These are phyloP conservation scores for Chalaropsis thielavioides DNA, from an alignment of 2,329 filamentous ascomycete genomes.

Conservation along the genomic window DNA sequence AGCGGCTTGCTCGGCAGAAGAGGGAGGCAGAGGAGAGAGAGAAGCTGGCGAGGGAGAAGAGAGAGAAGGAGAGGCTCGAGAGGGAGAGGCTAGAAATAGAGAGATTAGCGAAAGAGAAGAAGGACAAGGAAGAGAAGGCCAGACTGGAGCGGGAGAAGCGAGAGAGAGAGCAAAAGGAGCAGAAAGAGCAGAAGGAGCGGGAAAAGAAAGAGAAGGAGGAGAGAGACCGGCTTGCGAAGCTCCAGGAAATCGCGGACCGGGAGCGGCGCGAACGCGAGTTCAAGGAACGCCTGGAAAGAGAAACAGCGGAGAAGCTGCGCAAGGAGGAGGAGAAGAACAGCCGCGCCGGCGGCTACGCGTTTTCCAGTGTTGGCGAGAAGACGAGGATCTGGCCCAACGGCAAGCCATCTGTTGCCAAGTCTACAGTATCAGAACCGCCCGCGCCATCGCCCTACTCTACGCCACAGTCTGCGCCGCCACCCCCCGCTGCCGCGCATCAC, in stretches of 20 bases:
- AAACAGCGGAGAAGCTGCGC: slow-evolving; percentile 26
- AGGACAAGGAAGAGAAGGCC: slow-evolving; percentile 30
- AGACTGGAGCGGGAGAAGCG: slow-evolving; percentile 32
- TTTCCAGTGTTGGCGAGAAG: slow-evolving; percentile 51
- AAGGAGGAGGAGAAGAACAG: slow-evolving; percentile 22
- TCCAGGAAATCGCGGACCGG: slow-evolving; percentile 29
- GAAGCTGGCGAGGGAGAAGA: slow-evolving; percentile 29
- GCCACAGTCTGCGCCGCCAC: slow-evolving; percentile 16
- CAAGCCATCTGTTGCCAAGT: slow-evolving; percentile 30
- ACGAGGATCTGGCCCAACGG: slow-evolving; percentile 56
- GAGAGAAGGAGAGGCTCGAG: slow-evolving; percentile 22
- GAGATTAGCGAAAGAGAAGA: slow-evolving; percentile 26
- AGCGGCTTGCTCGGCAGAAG: slow-evolving; percentile 22
- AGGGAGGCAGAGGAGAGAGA: slow-evolving; percentile 26
- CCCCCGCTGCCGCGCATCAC: slow-evolving; percentile 20
- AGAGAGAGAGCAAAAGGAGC: slow-evolving; percentile 25
- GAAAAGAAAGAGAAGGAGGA: slow-evolving; percentile 23
- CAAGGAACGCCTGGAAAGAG: slow-evolving; percentile 29
- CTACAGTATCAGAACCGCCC: slow-evolving; percentile 17
- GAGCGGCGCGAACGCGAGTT: slow-evolving; percentile 31
- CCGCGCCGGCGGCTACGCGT: slow-evolving; percentile 37
- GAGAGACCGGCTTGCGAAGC: slow-evolving; percentile 22
- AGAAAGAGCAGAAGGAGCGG: slow-evolving; percentile 23
- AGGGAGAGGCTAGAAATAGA: slow-evolving; percentile 25
- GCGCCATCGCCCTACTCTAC: slow-evolving; percentile 17